Percentiles rank a stretch among this genome's conserved stretches.
Conservation (phyloP, 1,284 basidiomycete species). For the Ustilago bromivora region DNA sequence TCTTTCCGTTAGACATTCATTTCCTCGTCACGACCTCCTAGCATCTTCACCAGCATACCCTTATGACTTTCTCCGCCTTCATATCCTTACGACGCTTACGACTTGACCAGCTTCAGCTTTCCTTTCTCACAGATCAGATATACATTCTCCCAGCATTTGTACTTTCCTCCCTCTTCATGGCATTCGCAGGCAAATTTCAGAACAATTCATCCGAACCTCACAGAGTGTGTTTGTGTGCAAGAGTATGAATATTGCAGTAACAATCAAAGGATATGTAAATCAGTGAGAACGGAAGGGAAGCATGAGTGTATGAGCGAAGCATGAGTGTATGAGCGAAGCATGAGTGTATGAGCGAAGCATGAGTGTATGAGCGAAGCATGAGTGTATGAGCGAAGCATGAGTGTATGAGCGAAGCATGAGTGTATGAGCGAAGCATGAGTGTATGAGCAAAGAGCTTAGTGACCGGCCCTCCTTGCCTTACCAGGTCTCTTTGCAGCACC, state of each 20-base stretch:
- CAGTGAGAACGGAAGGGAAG: not conserved
- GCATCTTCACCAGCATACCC: not conserved
- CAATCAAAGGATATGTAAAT: not conserved
- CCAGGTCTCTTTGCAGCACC: constrained; percentile 49
- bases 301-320: not conserved
- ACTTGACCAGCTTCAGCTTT: not conserved
- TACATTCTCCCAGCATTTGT: constrained; percentile 19
- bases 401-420: not conserved
- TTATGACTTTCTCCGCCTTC: not conserved
- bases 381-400: not conserved
- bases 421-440: not conserved
- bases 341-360: not conserved
- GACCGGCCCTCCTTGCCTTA: constrained; percentile 40
- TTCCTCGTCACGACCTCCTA: not conserved
- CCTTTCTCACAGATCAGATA: not conserved
- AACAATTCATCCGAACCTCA: not conserved
- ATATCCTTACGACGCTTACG: constrained; percentile 15
- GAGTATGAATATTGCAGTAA: constrained; percentile 10
- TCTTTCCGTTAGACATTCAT: not conserved
- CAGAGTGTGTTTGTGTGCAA: not conserved
- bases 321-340: no score
- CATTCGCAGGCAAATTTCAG: constrained; percentile 8
- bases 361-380: not conserved
- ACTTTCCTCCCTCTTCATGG: constrained; percentile 15
- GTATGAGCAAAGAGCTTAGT: constrained; percentile 7